Conservation (phyloP, 1,284 basidiomycete species). For the Boletus chippewaensis region DNA sequence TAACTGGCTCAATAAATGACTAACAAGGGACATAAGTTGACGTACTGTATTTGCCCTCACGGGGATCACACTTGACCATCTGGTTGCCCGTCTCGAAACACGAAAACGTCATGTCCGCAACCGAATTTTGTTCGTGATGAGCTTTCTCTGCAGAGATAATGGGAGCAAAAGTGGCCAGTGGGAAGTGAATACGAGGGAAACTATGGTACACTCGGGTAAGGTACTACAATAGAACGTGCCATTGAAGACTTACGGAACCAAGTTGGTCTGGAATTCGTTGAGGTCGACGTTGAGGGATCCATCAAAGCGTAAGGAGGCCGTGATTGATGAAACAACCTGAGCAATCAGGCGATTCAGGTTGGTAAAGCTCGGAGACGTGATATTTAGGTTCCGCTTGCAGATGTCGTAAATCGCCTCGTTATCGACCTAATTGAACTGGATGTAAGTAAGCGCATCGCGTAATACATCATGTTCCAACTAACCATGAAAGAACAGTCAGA, state of each 20-base stretch:
- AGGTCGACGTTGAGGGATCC: constrained; percentile 89
- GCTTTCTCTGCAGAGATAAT: constrained; percentile 78
- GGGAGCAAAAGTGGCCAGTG: constrained; percentile 85
- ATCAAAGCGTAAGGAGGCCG: constrained; percentile 66
- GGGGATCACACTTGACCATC: constrained; percentile 82
- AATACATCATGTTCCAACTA: constrained; percentile 18
- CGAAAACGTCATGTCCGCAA: constrained; percentile 90
- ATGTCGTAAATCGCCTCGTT: constrained; percentile 97
- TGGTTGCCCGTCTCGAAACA: constrained; percentile 92
- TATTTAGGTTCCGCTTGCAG: constrained; percentile 84
- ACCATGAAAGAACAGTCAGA: constrained; percentile 99
- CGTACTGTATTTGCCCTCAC: constrained; percentile 81
- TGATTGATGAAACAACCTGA: constrained; percentile 85
- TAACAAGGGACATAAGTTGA: constrained; percentile 9
- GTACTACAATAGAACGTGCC: constrained; percentile 1
- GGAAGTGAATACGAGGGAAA: constrained; percentile 85
- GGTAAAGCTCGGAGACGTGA: constrained; percentile 75
- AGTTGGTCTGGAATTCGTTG: constrained; percentile 91
- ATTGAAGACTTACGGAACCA: constrained; percentile 55
- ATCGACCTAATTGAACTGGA: constrained; percentile 53
- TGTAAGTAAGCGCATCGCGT: constrained; percentile 5
- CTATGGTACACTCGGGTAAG: constrained; percentile 33
- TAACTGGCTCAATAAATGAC: constrained; percentile 9
- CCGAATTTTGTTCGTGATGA: constrained; percentile 89
- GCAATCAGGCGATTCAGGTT: constrained; percentile 89